Evolutionary conservation across 371 early-diverging fungal genomes (phyloP).

Genomic region (Basidiobolus heterosporus): DNA sequence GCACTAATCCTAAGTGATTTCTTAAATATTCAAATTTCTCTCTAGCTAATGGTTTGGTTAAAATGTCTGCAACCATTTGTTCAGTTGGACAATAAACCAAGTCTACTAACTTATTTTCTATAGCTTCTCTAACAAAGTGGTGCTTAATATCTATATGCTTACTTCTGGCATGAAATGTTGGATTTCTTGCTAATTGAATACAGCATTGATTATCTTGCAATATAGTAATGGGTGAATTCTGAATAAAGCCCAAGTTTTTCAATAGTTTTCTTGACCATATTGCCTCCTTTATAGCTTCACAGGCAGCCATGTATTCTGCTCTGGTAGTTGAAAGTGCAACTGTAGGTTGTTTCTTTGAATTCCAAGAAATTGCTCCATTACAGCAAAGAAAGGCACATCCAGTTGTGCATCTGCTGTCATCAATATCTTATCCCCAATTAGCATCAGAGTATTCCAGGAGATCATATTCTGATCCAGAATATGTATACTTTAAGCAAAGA

Average conservation of each 20-base stretch:
- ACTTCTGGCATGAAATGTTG: background rate
- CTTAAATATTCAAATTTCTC: background rate
- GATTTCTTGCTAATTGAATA: background rate
- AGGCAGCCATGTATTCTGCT: constrained; percentile 7
- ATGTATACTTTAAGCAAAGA: background rate
- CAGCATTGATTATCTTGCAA: background rate
- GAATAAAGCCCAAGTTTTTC: background rate
- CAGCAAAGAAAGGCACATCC: constrained; percentile 5
- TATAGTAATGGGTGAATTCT: background rate
- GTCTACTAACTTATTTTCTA: background rate
- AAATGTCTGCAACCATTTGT: constrained; percentile 7
- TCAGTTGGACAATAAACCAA: constrained; percentile 4
- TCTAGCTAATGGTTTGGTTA: constrained; percentile 4
- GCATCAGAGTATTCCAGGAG: constrained; percentile 4
- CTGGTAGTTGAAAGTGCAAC: constrained; percentile 11
- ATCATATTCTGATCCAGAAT: background rate
- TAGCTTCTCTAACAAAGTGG: background rate
- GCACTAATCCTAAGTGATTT: background rate
- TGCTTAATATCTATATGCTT: constrained; percentile 1
- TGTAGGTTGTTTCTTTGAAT: constrained; percentile 4
- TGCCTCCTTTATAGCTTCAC: constrained; percentile 5
- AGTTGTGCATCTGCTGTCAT: constrained; percentile 4
- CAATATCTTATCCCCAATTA: constrained; percentile 1
- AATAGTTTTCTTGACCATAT: constrained; percentile 2
- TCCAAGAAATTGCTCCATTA: constrained; percentile 7